Conservation (phyloP, 1,284 basidiomycete genomes). For the Ganoderma sp. region DNA sequence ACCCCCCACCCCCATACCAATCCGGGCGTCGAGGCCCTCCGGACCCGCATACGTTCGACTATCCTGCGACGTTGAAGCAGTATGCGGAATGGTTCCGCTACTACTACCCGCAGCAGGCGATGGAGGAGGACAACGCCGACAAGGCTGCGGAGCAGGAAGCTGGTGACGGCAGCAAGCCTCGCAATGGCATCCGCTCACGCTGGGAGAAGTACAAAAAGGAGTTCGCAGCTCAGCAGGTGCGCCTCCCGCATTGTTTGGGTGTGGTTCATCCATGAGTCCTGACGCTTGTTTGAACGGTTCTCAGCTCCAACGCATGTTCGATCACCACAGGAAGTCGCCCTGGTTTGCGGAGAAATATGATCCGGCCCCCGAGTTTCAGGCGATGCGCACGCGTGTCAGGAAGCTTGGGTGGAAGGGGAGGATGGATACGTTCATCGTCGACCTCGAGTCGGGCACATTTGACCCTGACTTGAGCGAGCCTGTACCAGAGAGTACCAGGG, state of each 20-base stretch:
- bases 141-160: constrained; percentile 82
- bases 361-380: constrained; percentile 67
- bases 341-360: constrained; percentile 98
- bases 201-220: constrained; percentile 95
- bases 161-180: constrained; percentile 76
- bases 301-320: constrained; percentile 89
- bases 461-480: constrained; percentile 74
- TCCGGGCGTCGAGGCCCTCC: constrained; percentile 64
- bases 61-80: constrained; percentile 81
- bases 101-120: constrained; percentile 76
- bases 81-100: constrained; percentile 92
- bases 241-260: constrained; percentile 37
- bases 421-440: constrained; percentile 73
- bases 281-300: neutral
- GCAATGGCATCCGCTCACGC: constrained; percentile 76
- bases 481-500: constrained; percentile 56
- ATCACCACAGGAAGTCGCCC: constrained; percentile 87
- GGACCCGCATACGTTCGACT: constrained; percentile 85
- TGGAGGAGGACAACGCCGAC: constrained; percentile 80
- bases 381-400: constrained; percentile 76
- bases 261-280: neutral
- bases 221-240: constrained; percentile 83
- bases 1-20: constrained; percentile 47
- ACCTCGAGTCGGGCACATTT: constrained; percentile 82
- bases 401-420: constrained; percentile 83